Evolutionary conservation across 495 filamentous ascomycete genomes (phyloP).

Genomic region (Penicillium lagena): DNA sequence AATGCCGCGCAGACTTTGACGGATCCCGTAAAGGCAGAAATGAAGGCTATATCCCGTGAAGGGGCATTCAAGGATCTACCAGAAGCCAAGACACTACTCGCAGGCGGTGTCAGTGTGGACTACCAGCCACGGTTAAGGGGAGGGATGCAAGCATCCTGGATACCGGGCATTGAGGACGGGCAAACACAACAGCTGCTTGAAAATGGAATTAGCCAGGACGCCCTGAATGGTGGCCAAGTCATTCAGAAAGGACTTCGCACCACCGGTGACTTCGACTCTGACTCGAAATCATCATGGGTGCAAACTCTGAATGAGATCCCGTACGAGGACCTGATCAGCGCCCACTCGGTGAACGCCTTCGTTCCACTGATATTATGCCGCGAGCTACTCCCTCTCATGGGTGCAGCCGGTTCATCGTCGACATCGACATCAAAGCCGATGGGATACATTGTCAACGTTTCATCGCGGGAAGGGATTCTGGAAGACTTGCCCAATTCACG

Average conservation of each 20-base stretch:
- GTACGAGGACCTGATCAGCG: constrained; percentile 43
- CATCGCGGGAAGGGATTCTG: constrained; percentile 39
- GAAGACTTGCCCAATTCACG: constrained; percentile 16
- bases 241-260: constrained; percentile 2
- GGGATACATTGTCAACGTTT: constrained; percentile 41
- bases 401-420: neutral
- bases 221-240: neutral
- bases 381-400: constrained; percentile 40
- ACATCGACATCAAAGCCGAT: constrained; percentile 4
- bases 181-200: neutral
- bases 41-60: constrained; percentile 24
- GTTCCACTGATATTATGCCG: constrained; percentile 41
- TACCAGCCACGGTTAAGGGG: constrained; percentile 2
- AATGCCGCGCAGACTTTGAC: constrained; percentile 46
- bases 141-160: constrained; percentile 5
- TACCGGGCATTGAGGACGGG: constrained; percentile 1
- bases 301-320: constrained; percentile 38
- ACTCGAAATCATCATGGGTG: constrained; percentile 33
- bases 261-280: neutral
- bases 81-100: neutral
- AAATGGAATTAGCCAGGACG: neutral
- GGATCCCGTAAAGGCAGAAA: constrained; percentile 34
- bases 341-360: constrained; percentile 40
- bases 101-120: neutral
- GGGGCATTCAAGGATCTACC: constrained; percentile 3